Evolutionary conservation across 306 rosid species (phyloP).

Genomic region (Cicer arietinum): DNA sequence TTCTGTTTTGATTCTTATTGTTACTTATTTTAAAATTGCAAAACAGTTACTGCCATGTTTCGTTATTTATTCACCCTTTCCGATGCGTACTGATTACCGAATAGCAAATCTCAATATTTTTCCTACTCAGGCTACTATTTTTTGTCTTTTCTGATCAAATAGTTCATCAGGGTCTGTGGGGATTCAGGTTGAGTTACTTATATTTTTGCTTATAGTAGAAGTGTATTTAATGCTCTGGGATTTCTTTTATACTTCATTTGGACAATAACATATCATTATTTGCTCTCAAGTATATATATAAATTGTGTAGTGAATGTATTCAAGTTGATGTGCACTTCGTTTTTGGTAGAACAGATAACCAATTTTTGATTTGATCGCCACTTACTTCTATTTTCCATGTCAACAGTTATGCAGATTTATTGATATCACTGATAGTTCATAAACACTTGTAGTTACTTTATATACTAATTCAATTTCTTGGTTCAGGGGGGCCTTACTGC

Average conservation of each 20-base stretch:
- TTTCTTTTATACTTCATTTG: constrained; percentile 26
- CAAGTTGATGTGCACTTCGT: background rate
- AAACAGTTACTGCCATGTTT: background rate
- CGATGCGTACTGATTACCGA: background rate
- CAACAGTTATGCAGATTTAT: constrained; percentile 31
- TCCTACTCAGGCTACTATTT: background rate
- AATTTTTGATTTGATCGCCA: constrained; percentile 5
- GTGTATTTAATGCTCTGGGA: constrained; percentile 18
- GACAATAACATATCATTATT: constrained; percentile 15
- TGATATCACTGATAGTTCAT: constrained; percentile 13
- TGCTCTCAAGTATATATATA: constrained; percentile 13
- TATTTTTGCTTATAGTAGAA: constrained; percentile 21
- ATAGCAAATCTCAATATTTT: constrained; percentile 4
- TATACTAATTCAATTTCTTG: constrained; percentile 46
- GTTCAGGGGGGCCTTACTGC: constrained; percentile 98
- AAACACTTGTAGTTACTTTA: constrained; percentile 22
- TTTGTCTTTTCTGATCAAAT: constrained; percentile 27
- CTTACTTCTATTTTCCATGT: constrained; percentile 37
- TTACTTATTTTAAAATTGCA: background rate
- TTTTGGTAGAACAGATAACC: constrained; percentile 7
- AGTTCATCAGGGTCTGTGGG: constrained; percentile 13
- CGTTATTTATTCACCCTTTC: background rate
- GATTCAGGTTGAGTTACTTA: constrained; percentile 5
- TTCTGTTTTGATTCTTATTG: background rate
- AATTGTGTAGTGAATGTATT: constrained; percentile 16